Evolutionary conservation across 2,329 filamentous ascomycete species (phyloP), one percentile per base, ranked within the genome.

Genomic region (Colletotrichum sp.): DNA sequence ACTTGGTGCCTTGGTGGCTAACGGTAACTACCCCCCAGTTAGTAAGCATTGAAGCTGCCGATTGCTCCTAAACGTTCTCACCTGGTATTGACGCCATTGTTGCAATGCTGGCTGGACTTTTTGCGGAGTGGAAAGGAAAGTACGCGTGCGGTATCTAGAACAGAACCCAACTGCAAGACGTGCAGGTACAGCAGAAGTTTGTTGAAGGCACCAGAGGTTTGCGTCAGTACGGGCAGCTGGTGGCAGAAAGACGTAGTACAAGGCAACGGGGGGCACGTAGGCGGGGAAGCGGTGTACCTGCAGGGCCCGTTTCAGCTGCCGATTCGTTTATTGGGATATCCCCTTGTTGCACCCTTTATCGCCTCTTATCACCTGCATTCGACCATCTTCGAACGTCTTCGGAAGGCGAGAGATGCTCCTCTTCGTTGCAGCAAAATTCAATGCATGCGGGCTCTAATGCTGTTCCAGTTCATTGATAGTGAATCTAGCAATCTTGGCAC

Each of bases 1-100:
- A 94, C 84, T 96, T 96, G 85, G 97, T 98, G 87, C 96, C 96
- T 83, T 96, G 93, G 84, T 99, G 96, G 87, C 98, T 99, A 80
- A 99, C 94, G 83, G 96, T 90, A 80, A 99, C 96, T 98, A 78
- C 14, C 16, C 34, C 34, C 16, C 63, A 28, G 75, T 84, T 73
- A 84, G 81, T 64, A 65, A 73, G 76, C 65, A 60, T 67, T 57
- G 16, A 78, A 24, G 24, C n/a, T 66, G 36, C 24, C 9, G 32
- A 63, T 28, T 36, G 26, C n/a, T 68, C 36, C 21, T 48, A 16
- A 28, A 57, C 78, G 75, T 73, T 82, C 86, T 82, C 83, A 92
- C 90, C 87, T 82, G 88, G 86, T 83, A 92, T 88, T 76, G 89
- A 86, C 75, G 89, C 87, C 91, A 92, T 92, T 77, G 79, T 57